Conservation (phyloP, 176 grass and related monocot species). For the Phyllostachys edulis region DNA sequence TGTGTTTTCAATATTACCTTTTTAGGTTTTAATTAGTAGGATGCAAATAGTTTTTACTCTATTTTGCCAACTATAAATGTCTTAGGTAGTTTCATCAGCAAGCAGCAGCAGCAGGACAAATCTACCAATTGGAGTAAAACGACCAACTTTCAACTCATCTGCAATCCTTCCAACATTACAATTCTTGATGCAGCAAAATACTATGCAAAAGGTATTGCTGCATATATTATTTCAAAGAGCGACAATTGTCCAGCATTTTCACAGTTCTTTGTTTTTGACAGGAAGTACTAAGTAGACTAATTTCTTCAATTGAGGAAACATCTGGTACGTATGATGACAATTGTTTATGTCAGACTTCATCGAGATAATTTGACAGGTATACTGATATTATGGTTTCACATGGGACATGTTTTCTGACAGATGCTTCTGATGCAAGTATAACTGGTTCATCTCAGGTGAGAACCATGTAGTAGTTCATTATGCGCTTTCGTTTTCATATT, state of each 20-base stretch:
- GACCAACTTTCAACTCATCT: conserved; percentile 22
- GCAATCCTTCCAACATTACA: conserved; percentile 67
- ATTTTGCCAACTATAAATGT: conserved; percentile 26
- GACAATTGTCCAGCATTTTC: conserved; percentile 22
- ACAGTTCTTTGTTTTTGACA: conserved; percentile 45
- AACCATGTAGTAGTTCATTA: conserved; percentile 3
- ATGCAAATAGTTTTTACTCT: conserved; percentile 15
- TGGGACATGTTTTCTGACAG: conserved; percentile 37
- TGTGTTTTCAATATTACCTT: neutral
- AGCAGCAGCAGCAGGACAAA: conserved; percentile 41
- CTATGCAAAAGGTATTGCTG: conserved; percentile 71
- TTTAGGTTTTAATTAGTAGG: neutral
- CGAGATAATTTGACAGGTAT: conserved; percentile 3
- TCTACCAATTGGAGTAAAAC: conserved; percentile 39
- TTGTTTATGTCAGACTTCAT: conserved; percentile 28
- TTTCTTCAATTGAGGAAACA: conserved; percentile 75
- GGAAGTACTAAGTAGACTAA: conserved; percentile 86
- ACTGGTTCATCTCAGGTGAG: conserved; percentile 62
- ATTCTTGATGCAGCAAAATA: conserved; percentile 95
- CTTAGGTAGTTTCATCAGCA: conserved; percentile 51
- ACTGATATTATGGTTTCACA: conserved; percentile 44
- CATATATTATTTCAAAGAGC: neutral
- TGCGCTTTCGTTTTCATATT: conserved; percentile 7
- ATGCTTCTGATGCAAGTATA: conserved; percentile 43
- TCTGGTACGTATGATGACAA: conserved; percentile 45